Base-by-base conservation (phyloP, 768 basidiomycete genomes). In the Leccinum subgranulosum region DNA sequence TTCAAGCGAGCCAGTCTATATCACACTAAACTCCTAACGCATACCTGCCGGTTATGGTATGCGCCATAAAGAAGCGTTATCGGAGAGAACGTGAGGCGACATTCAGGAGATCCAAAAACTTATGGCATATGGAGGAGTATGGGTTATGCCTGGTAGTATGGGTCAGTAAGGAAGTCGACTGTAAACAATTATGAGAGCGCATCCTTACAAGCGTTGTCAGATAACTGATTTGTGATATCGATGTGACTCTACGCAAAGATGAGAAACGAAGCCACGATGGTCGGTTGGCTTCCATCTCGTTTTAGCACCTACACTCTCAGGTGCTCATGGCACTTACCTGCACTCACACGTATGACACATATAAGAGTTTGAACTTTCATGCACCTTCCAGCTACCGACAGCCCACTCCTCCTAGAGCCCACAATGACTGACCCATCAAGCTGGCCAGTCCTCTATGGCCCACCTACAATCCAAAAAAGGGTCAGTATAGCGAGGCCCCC, bases 401-500 rank as follows among this genome's bases (percentile, higher is more conserved):
- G 15, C 34, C 28, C 43, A 41, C 12, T 21, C 25, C 21, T 8
- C 31, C 17, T 5, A 19, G 25, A 19, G 25, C 49, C 7, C 50
- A 21, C 17, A 6, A 55, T 55, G 56, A 33, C 41, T 21, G 2
- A 12, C 45, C 25, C 17, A n/a, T 9, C 19, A 33, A 34, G 12
- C 17, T 55, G 55, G 51, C 36, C 54, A 21, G 31, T 12, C 29
- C 59, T 68, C 21, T 33, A 58, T 29, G 57, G 60, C 9, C 11
- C 43, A 21, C 66, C 56, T 2, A 45, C 52, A 49, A 48, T 65
- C 41, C 56, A 59, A 31, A 54, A 3, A 36, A 49, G 61, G 6
- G 34, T 56, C 29, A 64, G 54, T 10, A 63, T 67, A 29, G 54
- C 59, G 28, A 45, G 65, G 34, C 55, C 49, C 7, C 56, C 58